Evolutionary conservation across 306 rosid species (phyloP).

Genomic region (Comarum palustre): DNA sequence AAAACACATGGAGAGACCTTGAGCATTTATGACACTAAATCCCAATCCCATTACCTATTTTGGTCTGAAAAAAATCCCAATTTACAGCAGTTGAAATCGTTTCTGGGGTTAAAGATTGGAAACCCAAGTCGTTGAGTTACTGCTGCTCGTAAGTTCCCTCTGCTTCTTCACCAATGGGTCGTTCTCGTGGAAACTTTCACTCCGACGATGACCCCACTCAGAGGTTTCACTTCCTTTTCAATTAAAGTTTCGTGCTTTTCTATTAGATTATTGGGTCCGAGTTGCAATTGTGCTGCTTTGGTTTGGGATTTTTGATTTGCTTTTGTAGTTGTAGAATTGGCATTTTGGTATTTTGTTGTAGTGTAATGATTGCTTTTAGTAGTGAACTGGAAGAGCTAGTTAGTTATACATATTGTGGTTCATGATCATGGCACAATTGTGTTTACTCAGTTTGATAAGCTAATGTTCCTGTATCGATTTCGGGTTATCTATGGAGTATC

Average conservation of each 20-base stretch:
- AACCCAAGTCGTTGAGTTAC: background rate
- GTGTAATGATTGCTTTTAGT: constrained; percentile 1
- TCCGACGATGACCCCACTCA: constrained; percentile 84
- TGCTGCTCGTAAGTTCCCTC: constrained; percentile 24
- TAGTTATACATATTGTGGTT: background rate
- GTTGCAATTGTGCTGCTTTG: constrained; percentile 6
- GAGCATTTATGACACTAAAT: background rate
- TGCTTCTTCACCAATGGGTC: constrained; percentile 69
- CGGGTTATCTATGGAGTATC: background rate
- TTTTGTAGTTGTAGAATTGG: constrained; percentile 2
- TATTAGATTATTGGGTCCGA: background rate
- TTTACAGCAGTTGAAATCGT: background rate
- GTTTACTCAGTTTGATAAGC: background rate
- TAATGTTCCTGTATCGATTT: background rate
- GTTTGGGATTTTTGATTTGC: constrained; percentile 13
- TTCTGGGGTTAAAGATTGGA: background rate
- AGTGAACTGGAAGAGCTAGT: background rate
- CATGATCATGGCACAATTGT: background rate
- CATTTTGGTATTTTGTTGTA: background rate
- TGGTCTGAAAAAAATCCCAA: background rate
- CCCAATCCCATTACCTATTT: background rate
- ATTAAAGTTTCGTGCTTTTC: background rate
- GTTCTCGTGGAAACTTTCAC: constrained; percentile 90
- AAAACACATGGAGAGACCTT: background rate
- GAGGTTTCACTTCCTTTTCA: constrained; percentile 43